Evolutionary conservation across 169 alveolate species (phyloP), one percentile per base, ranked within the genome.

Genomic region (Cystoisospora suis): DNA sequence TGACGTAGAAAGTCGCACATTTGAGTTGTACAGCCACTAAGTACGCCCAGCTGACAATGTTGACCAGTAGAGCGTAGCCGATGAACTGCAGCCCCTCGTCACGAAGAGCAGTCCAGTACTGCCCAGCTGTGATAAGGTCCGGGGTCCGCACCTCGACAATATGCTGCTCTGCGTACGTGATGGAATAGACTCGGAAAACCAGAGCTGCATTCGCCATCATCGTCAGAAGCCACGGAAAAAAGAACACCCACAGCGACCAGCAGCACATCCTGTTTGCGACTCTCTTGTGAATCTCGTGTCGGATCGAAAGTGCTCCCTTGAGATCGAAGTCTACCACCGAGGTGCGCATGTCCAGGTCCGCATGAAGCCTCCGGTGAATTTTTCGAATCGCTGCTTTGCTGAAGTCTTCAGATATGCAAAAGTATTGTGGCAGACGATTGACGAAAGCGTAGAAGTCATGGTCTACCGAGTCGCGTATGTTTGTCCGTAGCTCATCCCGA

Each of bases 161-260:
- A n/a, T 56, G 47, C n/a, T 47, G 61, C 53, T 36, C 23, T 40
- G 27, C 34, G 69, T 47, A 27, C 70, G 87, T 27, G 36, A 47
- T 36, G 45, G 70, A 23, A 45, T 45, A 49, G 34, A 81, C 56
- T 36, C 49, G 47, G 3, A 81, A 42, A 6, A 56, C n/a, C 40
- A 45, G 77, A 6, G 79, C 46, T 36, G 69, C 29, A 27, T 81
- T 81, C 27, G 40, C 49, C 65, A n/a, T 6, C 58, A 81, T 32
- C 1, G 89, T 81, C 23, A 56, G 40, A 36, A 81, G 77, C 89
- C 89, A 81, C 17, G 89, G 89, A 38, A 81, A 34, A 40, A 81
- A 81, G 77, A 34, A 81, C 42, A 53, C 36, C 34, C 45, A 53
- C 17, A 81, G 29, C 49, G 69, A 38, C 65, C 42, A 32, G 45